phyloP scores from a whole-genome alignment of 345 rosid species.

The Eutrema japonicum region DNA sequence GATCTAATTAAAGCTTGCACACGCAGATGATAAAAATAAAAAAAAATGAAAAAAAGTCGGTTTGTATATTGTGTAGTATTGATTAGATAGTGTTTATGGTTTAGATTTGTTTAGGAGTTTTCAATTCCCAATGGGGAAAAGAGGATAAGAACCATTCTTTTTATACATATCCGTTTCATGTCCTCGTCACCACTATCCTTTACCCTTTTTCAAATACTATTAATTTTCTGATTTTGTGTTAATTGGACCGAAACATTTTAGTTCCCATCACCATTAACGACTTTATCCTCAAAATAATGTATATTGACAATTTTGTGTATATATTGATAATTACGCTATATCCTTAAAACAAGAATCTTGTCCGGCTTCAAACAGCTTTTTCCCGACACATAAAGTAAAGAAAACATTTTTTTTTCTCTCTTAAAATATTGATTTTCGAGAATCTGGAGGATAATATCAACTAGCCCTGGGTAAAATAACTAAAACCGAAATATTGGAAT shows the following conservation, averaged over 20 bases:
- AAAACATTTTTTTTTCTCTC: not conserved
- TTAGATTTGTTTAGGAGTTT: conserved; percentile 34
- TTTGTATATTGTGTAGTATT: not conserved
- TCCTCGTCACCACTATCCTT: conserved; percentile 41
- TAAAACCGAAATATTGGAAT: too few species aligned
- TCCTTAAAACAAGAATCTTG: conserved; percentile 39
- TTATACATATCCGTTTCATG: conserved; percentile 42
- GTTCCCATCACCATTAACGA: conserved; percentile 35
- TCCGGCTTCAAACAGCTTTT: conserved; percentile 21
- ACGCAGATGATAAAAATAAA: not conserved
- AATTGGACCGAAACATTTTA: conserved; percentile 30
- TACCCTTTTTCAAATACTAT: not conserved
- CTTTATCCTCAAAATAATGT: conserved; percentile 27
- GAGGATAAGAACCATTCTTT: conserved; percentile 42
- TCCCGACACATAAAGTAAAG: not conserved
- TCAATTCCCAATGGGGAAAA: conserved; percentile 35
- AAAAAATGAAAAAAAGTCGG: conserved; percentile 31
- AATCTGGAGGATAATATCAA: conserved; percentile 14
- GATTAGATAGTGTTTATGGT: not conserved
- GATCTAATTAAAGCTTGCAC: conserved; percentile 14
- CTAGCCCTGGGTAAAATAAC: too few species aligned
- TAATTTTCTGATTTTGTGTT: conserved; percentile 14
- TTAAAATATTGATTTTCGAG: not conserved
- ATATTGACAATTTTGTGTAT: not conserved
- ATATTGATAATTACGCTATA: conserved; percentile 19